Percentiles rank a stretch among this genome's conserved stretches.
These are phyloP conservation scores for Viola odorata DNA, from an alignment of 345 rosid species.

Conservation along the genomic window DNA sequence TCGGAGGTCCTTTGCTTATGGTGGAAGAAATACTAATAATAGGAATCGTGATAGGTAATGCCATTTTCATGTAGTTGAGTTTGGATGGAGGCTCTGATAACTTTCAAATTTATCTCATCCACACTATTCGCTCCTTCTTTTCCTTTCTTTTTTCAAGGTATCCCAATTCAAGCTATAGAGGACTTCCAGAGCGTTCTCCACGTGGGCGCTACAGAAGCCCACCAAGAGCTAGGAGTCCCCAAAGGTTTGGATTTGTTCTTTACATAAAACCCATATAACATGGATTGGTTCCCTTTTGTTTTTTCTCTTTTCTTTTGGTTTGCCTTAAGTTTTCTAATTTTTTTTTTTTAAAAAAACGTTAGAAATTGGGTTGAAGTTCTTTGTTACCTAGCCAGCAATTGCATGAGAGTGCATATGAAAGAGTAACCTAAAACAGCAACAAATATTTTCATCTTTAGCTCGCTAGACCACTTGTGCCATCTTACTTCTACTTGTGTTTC, in stretches of 20 bases:
- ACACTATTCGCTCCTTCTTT: background rate
- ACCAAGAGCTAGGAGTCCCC: constrained; percentile 68
- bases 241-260: constrained; percentile 45
- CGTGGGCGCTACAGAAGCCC: constrained; percentile 59
- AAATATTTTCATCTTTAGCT: background rate
- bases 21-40: constrained; percentile 59
- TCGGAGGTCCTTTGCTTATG: constrained; percentile 40
- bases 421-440: background rate
- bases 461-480: background rate
- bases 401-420: background rate
- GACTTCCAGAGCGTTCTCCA: constrained; percentile 46
- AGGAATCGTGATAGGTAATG: constrained; percentile 69
- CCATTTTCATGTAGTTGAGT: constrained; percentile 4
- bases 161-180: constrained; percentile 39
- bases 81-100: background rate
- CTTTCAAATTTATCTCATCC: constrained; percentile 3
- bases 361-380: too few species aligned
- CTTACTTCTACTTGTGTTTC: too few species aligned
- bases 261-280: too few species aligned
- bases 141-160: constrained; percentile 33
- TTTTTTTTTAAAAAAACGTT: background rate
- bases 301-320: background rate
- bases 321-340: background rate
- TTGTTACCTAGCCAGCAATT: background rate
- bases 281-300: too few species aligned